Evolutionary conservation across 2,329 filamentous ascomycete species (phyloP), one percentile per base, ranked within the genome.

Genomic region (Pleomassaria siparia): DNA sequence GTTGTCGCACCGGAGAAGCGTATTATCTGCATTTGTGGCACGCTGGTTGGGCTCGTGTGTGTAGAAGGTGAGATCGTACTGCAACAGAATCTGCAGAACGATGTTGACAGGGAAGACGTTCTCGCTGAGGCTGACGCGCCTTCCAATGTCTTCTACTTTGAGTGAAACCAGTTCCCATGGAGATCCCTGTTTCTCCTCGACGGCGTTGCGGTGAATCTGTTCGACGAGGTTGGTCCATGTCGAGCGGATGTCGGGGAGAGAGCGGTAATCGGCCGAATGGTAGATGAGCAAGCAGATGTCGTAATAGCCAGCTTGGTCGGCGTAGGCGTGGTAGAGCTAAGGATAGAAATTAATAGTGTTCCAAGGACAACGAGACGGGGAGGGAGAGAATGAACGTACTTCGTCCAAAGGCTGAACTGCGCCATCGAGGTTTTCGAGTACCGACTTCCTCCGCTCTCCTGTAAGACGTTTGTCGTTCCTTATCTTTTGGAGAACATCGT

Each of bases 201-300:
- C 70, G 15, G 79, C 81, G 49, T 77, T 74, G 44, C 72, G 74
- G 51, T 76, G 67, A 5, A 85, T 83, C 54, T 85, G 80, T 49
- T 88, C 81, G 52, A 99, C 84, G 16, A 96, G 78, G 59, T 86
- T 86, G 63, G 85, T 80, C 94, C 94, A 99, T 3, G 90, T 95
- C 32, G 85, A 80, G 45, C 82, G 80, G 60, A 99, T 94, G 53
- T 94, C 88, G 33, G 88, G 85, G 1, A 89, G 80, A 62, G 92
- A 95, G 60, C 92, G 87, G 75, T 95, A 89, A 70, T 97, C 91
- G 37, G 92, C 92, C 1, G 87, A 83, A 69, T 95, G 87, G 76
- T 91, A 97, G 63, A 99, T 96, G 50, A 92, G 80, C 8, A 99
- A 82, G 66, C 89, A 96, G 42, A 99, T 82, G 67, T 97, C 94